Base-by-base conservation (phyloP, 345 rosid species). In the Mercurialis annua region DNA sequence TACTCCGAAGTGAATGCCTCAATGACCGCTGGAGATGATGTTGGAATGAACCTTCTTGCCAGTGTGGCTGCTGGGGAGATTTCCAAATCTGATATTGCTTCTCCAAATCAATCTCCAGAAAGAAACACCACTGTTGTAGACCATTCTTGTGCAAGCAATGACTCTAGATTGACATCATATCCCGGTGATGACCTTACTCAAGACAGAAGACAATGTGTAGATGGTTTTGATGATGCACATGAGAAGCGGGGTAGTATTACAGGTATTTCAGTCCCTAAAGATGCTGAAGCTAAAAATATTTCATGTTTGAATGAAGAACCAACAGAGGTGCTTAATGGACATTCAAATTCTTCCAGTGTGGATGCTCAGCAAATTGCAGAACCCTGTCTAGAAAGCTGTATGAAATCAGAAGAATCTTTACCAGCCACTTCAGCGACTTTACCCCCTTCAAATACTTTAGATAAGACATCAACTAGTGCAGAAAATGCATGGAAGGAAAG, bases 41-140 rank as follows among this genome's bases (percentile, higher is more conserved):
- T 82, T 61, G 99, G 98, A 64, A 94, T 94, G 95, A 92, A 94
- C 79, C 80, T 94, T 66, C 90, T 94, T 61, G 99, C 99, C 44
- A 91, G 81, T 76, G 98, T 94, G 54, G 99, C 99, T 66, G 84
- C 97, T 64, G 97, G 87, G 57, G 98, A 91, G 73, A 88, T 91
- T 73, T 80, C 78, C 27, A 93, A 83, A 62, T 75, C 92, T 10
- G 87, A 86, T 59, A 63, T 70, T 62, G 75, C 72, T 56, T 86
- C 92, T 12, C 93, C 89, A 8, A 58, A 64, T 26, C 77, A 40
- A 67, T 88, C 94, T 53, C 88, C 82, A 4, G 72, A n/a, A 56
- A 76, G 84, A 70, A 73, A 63, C 64, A 49, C 72, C 42, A 64
- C 82, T 58, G 56, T 70, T 30, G 51, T 49, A 26, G 88, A 81